phyloP scores from a whole-genome alignment of 2,329 filamentous ascomycete genomes.

The Huntiella abstrusa region DNA sequence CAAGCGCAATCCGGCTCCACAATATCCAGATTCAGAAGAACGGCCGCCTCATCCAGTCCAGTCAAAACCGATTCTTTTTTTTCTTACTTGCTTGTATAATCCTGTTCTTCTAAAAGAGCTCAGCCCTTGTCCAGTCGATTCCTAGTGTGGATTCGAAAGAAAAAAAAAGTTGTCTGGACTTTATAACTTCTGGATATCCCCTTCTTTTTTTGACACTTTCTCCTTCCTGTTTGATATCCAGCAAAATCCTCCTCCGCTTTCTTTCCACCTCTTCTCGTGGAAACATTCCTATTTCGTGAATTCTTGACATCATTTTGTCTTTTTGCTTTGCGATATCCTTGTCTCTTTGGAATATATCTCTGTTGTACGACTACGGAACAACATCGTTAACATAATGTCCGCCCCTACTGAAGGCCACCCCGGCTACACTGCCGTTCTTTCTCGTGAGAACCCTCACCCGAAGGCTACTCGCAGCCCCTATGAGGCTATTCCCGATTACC shows the following conservation, averaged over 20 bases:
- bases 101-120: conserved; percentile 3
- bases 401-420: conserved; percentile 11
- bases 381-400: conserved; percentile 10
- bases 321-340: background rate
- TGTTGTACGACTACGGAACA: background rate
- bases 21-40: too few species aligned
- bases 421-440: conserved; percentile 11
- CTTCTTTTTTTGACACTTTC: conserved; percentile 3
- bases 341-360: background rate
- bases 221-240: conserved; percentile 6
- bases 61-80: background rate
- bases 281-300: conserved; percentile 2
- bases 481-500: conserved; percentile 50
- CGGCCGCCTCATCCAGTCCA: background rate
- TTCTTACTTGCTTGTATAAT: conserved; percentile 4
- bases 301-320: background rate
- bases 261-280: background rate
- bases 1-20: too few species aligned
- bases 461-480: conserved; percentile 27
- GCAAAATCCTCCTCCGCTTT: conserved; percentile 1
- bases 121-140: background rate
- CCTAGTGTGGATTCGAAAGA: too few species aligned
- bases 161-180: too few species aligned
- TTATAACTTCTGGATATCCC: background rate
- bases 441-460: conserved; percentile 12